These are phyloP conservation scores for Sporisorium scitamineum DNA, from an alignment of 1,284 basidiomycete genomes.

Conservation along the genomic window DNA sequence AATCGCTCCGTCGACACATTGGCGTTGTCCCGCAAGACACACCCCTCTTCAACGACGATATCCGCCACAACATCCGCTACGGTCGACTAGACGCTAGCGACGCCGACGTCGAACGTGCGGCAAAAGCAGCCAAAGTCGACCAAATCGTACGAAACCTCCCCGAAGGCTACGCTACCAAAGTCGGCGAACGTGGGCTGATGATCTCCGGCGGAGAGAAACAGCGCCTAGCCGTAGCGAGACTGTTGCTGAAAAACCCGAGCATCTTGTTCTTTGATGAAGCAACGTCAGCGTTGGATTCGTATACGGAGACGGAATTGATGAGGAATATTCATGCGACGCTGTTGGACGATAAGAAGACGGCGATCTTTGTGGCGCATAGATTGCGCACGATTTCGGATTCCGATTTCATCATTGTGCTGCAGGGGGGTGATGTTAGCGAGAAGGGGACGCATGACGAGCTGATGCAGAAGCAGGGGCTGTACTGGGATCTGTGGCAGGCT, in stretches of 20 bases:
- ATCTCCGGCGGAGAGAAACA: conserved; percentile 99
- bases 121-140: conserved; percentile 87
- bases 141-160: conserved; percentile 83
- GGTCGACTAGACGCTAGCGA: conserved; percentile 89
- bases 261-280: conserved; percentile 99
- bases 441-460: conserved; percentile 61
- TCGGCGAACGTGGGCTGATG: conserved; percentile 96
- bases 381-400: conserved; percentile 90
- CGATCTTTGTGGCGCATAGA: conserved; percentile 80
- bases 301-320: conserved; percentile 95
- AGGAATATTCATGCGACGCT: conserved; percentile 87
- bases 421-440: conserved; percentile 57
- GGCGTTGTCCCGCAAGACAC: conserved; percentile 99
- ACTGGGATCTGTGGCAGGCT: conserved; percentile 63
- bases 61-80: conserved; percentile 94
- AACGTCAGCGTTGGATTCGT: conserved; percentile 93
- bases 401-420: conserved; percentile 65
- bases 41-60: conserved; percentile 93
- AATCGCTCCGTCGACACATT: conserved; percentile 80
- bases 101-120: conserved; percentile 85
- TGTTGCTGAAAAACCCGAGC: conserved; percentile 90
- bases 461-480: conserved; percentile 54
- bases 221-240: conserved; percentile 89
- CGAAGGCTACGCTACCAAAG: conserved; percentile 87
- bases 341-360: conserved; percentile 82